Conservation (phyloP, 331 rosid genomes). For the Pyrus hybrid region DNA sequence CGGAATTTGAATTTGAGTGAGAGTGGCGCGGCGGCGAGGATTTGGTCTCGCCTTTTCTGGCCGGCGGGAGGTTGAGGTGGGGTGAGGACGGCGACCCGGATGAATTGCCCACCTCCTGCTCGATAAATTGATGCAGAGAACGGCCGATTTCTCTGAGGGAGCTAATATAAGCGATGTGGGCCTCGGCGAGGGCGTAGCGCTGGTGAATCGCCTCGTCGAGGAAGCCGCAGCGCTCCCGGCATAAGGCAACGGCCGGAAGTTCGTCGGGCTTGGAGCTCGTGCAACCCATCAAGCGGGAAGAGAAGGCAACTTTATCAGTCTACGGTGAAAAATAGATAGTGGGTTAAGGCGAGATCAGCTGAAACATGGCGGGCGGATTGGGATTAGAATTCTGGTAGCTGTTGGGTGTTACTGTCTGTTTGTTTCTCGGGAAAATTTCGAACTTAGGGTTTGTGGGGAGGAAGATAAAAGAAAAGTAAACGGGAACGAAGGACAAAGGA, state of each 20-base stretch:
- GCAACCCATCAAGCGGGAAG: constrained; percentile 57
- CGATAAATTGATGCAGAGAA: constrained; percentile 51
- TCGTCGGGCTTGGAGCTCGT: constrained; percentile 87
- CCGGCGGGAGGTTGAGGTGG: constrained; percentile 40
- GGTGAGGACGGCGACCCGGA: constrained; percentile 31
- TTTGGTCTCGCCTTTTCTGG: constrained; percentile 25
- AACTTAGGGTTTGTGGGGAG: constrained; percentile 3
- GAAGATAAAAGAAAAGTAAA: neutral
- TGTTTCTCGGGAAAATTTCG: constrained; percentile 15
- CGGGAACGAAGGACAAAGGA: neutral
- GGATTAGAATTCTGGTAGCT: neutral
- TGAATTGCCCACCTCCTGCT: constrained; percentile 23
- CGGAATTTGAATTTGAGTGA: constrained; percentile 29
- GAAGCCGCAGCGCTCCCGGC: constrained; percentile 59
- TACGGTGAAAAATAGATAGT: neutral
- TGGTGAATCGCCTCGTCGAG: constrained; percentile 78
- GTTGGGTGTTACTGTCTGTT: neutral
- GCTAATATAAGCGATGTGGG: constrained; percentile 62
- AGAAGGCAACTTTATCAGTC: neutral
- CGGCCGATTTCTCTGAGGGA: constrained; percentile 59
- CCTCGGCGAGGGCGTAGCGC: constrained; percentile 61
- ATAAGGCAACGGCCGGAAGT: constrained; percentile 71
- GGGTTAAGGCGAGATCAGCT: constrained; percentile 12
- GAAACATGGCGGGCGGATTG: constrained; percentile 1
- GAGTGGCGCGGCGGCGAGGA: constrained; percentile 11